Evolutionary conservation across 768 basidiomycete genomes (phyloP).

Genomic region (Russula griseocarnosa): DNA sequence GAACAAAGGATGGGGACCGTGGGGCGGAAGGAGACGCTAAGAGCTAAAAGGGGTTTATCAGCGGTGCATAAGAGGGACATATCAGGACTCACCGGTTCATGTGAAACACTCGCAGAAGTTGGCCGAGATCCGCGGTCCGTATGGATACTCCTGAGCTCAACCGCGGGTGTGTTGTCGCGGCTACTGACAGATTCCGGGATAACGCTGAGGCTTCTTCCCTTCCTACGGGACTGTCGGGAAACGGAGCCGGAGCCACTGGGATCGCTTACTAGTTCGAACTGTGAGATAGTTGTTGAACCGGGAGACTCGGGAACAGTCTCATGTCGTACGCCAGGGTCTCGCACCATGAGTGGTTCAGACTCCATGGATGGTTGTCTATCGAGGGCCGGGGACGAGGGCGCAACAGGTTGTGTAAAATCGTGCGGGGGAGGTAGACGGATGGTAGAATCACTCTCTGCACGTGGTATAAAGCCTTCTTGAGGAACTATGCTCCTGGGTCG

Average conservation of each 20-base stretch:
- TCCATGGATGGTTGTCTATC: not conserved
- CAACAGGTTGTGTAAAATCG: conserved; percentile 19
- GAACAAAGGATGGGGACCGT: conserved; percentile 12
- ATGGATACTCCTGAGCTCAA: conserved; percentile 21
- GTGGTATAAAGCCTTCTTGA: conserved; percentile 26
- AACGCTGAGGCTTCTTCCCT: conserved; percentile 19
- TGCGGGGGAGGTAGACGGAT: conserved; percentile 28
- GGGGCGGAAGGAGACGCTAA: not conserved
- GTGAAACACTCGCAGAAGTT: conserved; percentile 5
- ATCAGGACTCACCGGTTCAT: conserved; percentile 11
- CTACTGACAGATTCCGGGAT: conserved; percentile 26
- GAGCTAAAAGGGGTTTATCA: conserved; percentile 5
- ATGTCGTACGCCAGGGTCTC: conserved; percentile 19
- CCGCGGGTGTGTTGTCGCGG: conserved; percentile 24
- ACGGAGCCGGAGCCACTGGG: conserved; percentile 17
- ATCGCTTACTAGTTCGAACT: conserved; percentile 28
- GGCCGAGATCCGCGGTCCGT: conserved; percentile 19
- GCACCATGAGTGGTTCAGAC: conserved; percentile 27
- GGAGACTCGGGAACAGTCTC: conserved; percentile 22
- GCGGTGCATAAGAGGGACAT: not conserved
- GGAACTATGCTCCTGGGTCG: conserved; percentile 24
- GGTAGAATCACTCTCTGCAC: conserved; percentile 18
- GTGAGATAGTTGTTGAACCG: conserved; percentile 28
- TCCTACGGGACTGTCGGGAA: conserved; percentile 22
- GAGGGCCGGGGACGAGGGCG: conserved; percentile 5